A percentile compares a stretch with the other conserved stretches of the same genome.
phyloP scores from a whole-genome alignment of 2,329 filamentous ascomycete genomes.

The Cladorrhinum sp. region DNA sequence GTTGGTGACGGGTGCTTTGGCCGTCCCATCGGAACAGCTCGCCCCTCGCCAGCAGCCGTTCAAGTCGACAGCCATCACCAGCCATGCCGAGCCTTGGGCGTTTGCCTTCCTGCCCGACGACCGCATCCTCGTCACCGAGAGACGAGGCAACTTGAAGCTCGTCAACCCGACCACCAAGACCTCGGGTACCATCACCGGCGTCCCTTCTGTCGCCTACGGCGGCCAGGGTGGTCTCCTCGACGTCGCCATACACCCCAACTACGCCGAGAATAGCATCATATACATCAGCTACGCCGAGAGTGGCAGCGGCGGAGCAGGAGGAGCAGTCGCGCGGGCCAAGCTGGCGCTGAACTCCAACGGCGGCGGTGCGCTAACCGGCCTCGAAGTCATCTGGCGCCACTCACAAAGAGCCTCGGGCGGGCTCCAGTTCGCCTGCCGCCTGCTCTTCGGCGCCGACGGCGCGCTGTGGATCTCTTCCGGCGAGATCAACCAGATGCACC shows the following conservation, averaged over 20 bases:
- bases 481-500: slow-evolving; percentile 34
- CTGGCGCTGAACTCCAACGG: slow-evolving; percentile 31
- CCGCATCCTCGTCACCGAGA: slow-evolving; percentile 34
- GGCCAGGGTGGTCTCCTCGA: slow-evolving; percentile 35
- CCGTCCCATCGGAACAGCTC: slow-evolving; percentile 30
- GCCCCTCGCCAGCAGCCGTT: slow-evolving; percentile 32
- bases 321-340: slow-evolving; percentile 33
- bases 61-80: slow-evolving; percentile 23
- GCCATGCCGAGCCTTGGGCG: slow-evolving; percentile 31
- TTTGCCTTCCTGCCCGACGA: slow-evolving; percentile 35
- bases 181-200: slow-evolving; percentile 33
- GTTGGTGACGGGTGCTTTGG: slow-evolving; percentile 29
- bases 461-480: slow-evolving; percentile 35
- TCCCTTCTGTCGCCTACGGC: slow-evolving; percentile 33
- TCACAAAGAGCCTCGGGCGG: slow-evolving; percentile 30
- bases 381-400: slow-evolving; percentile 36
- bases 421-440: slow-evolving; percentile 33
- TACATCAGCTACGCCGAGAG: slow-evolving; percentile 36
- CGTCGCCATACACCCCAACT: slow-evolving; percentile 35
- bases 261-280: slow-evolving; percentile 32
- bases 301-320: slow-evolving; percentile 28
- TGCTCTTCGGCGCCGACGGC: slow-evolving; percentile 32
- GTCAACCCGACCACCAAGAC: slow-evolving; percentile 31
- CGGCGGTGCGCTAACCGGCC: slow-evolving; percentile 30
- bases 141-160: slow-evolving; percentile 31